Conservation (phyloP, 2,329 filamentous ascomycete species). For the Decorospora gaudefroyi region DNA sequence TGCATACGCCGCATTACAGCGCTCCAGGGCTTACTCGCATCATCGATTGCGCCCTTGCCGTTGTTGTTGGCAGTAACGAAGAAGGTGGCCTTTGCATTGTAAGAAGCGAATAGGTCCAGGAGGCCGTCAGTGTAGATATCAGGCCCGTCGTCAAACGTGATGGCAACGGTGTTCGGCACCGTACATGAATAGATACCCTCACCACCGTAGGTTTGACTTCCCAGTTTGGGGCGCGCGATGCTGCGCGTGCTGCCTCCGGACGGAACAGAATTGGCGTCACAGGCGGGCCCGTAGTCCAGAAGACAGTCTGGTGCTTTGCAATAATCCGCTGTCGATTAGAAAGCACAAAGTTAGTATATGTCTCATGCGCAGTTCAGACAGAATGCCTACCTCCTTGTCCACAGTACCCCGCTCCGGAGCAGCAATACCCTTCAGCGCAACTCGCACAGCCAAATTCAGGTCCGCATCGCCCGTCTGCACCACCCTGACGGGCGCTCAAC, state of each 20-base stretch:
- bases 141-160: constrained; percentile 71
- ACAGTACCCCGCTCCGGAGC: constrained; percentile 34
- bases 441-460: constrained; percentile 30
- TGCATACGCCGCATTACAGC: constrained; percentile 60
- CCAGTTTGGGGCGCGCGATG: constrained; percentile 58
- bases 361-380: neutral
- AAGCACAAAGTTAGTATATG: neutral
- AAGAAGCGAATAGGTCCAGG: constrained; percentile 60
- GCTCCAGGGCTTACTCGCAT: constrained; percentile 53
- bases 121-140: constrained; percentile 64
- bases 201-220: constrained; percentile 61
- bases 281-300: constrained; percentile 62
- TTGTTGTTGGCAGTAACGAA: constrained; percentile 65
- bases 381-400: constrained; percentile 31
- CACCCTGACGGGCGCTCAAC: constrained; percentile 40
- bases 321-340: constrained; percentile 48
- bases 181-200: constrained; percentile 60
- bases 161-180: constrained; percentile 61
- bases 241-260: constrained; percentile 59
- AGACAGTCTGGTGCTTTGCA: constrained; percentile 65
- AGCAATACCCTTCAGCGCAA: constrained; percentile 44
- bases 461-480: constrained; percentile 42
- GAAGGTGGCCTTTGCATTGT: constrained; percentile 69
- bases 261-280: constrained; percentile 62
- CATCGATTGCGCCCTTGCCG: constrained; percentile 59